A percentile compares a stretch with the other conserved stretches of the same genome.
Evolutionary conservation across 768 basidiomycete genomes (phyloP).

Genomic region (Suillus decipiens): DNA sequence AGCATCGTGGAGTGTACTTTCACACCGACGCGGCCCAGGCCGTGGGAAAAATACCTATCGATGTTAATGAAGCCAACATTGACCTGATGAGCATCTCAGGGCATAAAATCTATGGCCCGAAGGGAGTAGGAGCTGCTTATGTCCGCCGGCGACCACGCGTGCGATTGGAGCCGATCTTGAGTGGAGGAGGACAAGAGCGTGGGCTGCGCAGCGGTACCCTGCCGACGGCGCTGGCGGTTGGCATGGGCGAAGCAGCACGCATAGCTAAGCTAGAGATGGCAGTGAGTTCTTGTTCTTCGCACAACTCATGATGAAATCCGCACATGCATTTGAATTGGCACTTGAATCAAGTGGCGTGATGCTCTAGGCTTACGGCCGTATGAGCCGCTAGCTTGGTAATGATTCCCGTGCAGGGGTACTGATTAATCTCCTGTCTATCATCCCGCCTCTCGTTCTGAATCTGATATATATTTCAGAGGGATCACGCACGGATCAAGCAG

Average conservation of each 20-base stretch:
- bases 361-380: constrained; percentile 14
- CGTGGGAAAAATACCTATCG: constrained; percentile 84
- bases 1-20: constrained; percentile 89
- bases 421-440: constrained; percentile 37
- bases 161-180: constrained; percentile 90
- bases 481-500: constrained; percentile 70
- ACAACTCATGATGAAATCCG: constrained; percentile 46
- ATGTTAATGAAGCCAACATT: constrained; percentile 94
- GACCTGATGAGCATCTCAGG: constrained; percentile 96
- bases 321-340: constrained; percentile 34
- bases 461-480: constrained; percentile 51
- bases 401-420: constrained; percentile 94
- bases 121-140: constrained; percentile 93
- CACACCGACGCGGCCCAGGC: constrained; percentile 99
- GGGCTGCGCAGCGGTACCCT: constrained; percentile 95
- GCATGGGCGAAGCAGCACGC: constrained; percentile 92
- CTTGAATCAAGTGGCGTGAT: constrained; percentile 48
- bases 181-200: constrained; percentile 96
- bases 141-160: constrained; percentile 92
- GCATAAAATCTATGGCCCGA: constrained; percentile 98
- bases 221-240: constrained; percentile 84
- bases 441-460: constrained; percentile 10
- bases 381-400: constrained; percentile 53
- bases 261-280: constrained; percentile 91
- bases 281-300: constrained; percentile 54